phyloP scores from a whole-genome alignment of 495 filamentous ascomycete genomes.

The Penicillium desertorum region DNA sequence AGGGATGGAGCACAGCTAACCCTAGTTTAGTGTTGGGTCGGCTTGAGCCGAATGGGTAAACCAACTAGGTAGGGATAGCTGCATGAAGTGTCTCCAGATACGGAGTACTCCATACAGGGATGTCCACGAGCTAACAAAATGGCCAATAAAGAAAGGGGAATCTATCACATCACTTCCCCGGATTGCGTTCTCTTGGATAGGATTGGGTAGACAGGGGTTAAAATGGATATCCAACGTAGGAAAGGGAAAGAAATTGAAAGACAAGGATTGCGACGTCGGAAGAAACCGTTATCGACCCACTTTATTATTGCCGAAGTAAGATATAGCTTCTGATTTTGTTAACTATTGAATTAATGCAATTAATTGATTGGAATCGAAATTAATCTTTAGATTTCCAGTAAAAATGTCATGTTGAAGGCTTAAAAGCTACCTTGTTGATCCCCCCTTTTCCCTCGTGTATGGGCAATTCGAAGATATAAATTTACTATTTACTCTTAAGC shows the following conservation, averaged over 20 bases:
- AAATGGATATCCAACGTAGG: background rate
- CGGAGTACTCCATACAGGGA: background rate
- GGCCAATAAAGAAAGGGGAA: background rate
- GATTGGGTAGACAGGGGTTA: background rate
- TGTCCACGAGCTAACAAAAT: background rate
- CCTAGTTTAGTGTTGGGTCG: background rate
- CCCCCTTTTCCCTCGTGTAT: background rate
- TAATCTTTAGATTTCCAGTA: background rate
- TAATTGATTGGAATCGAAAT: too few relatives aligned
- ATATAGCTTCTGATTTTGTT: slow-evolving; percentile 1
- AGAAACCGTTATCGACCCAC: slow-evolving; percentile 11
- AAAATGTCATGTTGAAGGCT: background rate
- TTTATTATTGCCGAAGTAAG: slow-evolving; percentile 11
- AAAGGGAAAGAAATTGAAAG: background rate
- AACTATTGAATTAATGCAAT: background rate
- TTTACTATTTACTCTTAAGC: background rate
- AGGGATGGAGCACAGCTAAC: background rate
- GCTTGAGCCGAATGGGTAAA: slow-evolving; percentile 1
- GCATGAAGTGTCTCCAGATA: background rate
- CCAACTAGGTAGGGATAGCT: background rate
- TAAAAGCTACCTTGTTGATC: background rate
- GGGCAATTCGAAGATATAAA: background rate
- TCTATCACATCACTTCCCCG: background rate
- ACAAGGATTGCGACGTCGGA: background rate
- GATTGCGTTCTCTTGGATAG: background rate